Evolutionary conservation across 78 protist species (phyloP).

Genomic region (Diacronema lutheri): DNA sequence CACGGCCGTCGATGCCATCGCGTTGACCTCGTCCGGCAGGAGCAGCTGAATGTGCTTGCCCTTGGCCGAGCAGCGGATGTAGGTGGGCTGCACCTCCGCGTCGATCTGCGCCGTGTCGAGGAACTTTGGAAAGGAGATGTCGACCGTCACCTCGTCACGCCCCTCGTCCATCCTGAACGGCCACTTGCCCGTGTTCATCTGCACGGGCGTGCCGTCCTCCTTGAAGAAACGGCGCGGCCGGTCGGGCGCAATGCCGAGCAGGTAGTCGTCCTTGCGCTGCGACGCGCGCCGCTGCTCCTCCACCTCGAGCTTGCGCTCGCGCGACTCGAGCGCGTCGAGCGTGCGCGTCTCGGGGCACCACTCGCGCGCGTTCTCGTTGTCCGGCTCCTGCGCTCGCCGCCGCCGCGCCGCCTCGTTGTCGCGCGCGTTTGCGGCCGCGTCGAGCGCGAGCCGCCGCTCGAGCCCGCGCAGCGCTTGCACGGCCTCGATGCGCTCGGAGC

Average conservation of each 20-base stretch:
- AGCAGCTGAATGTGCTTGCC: slow-evolving; percentile 33
- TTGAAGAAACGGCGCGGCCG: background rate
- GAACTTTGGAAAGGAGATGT: slow-evolving; percentile 16
- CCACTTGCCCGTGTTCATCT: slow-evolving; percentile 19
- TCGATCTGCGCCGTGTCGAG: slow-evolving; percentile 53
- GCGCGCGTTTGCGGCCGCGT: background rate
- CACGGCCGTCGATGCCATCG: background rate
- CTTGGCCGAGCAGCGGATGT: slow-evolving; percentile 45
- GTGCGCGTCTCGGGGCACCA: background rate
- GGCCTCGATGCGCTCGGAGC: slow-evolving; percentile 55
- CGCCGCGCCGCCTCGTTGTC: background rate
- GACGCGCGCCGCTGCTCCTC: background rate
- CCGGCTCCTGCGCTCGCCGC: background rate
- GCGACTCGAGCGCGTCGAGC: background rate
- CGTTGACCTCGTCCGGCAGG: slow-evolving; percentile 18
- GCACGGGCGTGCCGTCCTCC: slow-evolving; percentile 17
- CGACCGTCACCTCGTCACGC: background rate
- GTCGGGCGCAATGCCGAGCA: background rate
- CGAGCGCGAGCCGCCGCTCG: background rate
- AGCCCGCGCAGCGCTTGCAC: background rate
- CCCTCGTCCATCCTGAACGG: slow-evolving; percentile 8
- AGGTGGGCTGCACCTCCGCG: slow-evolving; percentile 57
- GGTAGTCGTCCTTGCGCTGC: background rate
- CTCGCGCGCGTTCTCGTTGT: background rate
- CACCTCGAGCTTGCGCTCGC: background rate